Evolutionary conservation across 805 yeast species (phyloP), one percentile per base, ranked within the genome.

Genomic region (Hemisphaericaspora nanyangensis): DNA sequence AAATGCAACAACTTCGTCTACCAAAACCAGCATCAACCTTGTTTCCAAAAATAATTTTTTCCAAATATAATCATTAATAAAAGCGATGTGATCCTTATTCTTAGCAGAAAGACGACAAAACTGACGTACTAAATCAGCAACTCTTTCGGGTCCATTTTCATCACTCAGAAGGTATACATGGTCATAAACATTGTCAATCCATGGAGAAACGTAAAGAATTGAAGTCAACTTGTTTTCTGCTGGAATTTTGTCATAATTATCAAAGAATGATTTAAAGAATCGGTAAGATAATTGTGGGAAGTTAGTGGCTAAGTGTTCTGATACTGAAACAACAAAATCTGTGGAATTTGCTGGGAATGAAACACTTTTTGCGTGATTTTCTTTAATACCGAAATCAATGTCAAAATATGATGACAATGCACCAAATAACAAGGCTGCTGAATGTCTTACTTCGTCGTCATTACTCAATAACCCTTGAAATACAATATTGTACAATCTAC

Each of bases 1-100:
- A 45, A 80, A 82, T 2, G 80, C 76, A 5, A 86, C 76, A 17
- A 85, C 76, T 51, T 86, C 96, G 45, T 85, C 89, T 8, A 87
- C 72, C 17, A 86, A 64, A 3, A 77, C 58, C 2, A 73, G 67
- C 3, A 76, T 72, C 10, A 87, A 58, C 28, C 77, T 65, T 31
- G 80, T 80, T 39, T 85, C 89, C 2, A 73, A 51, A 17, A 83
- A 77, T 11, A 88, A 52, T 37, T 74, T 70, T 27, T 77, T 72
- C 95, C 95, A 88, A 13, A 86, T 62, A 36, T 74, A 71, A 28
- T 77, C 72, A 37, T 79, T 71, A 47, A 85, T 73, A 1, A 75
- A 65, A 12, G 80, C 67, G 20, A 80, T 66, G 17, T 74, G 71
- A 0, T 65, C 61, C 7, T 68, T 61, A 34, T 77, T 76, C 17